These are phyloP conservation scores for Globisporangium mamillatum DNA, from an alignment of 352 stramenopile genomes.

Conservation along the genomic window DNA sequence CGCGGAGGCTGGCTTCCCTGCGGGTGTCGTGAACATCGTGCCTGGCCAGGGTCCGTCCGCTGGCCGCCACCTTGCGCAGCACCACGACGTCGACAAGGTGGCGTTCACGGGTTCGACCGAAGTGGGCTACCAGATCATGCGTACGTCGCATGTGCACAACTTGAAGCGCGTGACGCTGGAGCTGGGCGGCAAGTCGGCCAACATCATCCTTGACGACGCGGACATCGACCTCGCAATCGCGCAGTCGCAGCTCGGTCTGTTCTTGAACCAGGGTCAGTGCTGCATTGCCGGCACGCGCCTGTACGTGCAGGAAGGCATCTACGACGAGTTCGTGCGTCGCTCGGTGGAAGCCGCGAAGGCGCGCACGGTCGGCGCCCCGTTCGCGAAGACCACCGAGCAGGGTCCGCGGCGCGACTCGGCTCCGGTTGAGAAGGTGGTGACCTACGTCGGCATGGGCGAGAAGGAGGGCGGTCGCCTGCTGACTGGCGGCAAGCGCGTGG, in stretches of 20 bases:
- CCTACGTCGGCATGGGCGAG: constrained; percentile 71
- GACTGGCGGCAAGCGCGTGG: constrained; percentile 70
- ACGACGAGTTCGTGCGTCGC: constrained; percentile 82
- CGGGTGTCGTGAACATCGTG: constrained; percentile 84
- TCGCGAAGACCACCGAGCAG: constrained; percentile 33
- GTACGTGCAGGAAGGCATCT: constrained; percentile 89
- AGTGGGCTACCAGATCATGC: constrained; percentile 64
- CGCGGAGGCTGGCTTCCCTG: constrained; percentile 67
- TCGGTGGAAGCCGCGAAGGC: constrained; percentile 50
- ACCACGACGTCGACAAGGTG: constrained; percentile 77
- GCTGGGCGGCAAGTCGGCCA: constrained; percentile 73
- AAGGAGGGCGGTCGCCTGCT: constrained; percentile 84
- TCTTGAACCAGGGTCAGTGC: constrained; percentile 86
- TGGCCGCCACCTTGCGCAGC: constrained; percentile 39
- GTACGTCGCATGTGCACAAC: constrained; percentile 48
- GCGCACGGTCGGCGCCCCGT: constrained; percentile 54
- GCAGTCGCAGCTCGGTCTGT: constrained; percentile 64
- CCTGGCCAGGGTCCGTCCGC: constrained; percentile 40
- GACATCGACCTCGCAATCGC: constrained; percentile 63
- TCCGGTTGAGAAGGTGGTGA: constrained; percentile 84
- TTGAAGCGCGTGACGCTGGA: constrained; percentile 75
- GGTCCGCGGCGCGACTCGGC: constrained; percentile 63
- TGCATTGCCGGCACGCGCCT: constrained; percentile 81
- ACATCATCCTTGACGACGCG: constrained; percentile 70
- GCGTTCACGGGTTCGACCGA: constrained; percentile 73